Percentiles rank a stretch among this genome's conserved stretches.
Evolutionary conservation across 2,329 filamentous ascomycete species (phyloP).

Genomic region (Stenocarpella maydis): DNA sequence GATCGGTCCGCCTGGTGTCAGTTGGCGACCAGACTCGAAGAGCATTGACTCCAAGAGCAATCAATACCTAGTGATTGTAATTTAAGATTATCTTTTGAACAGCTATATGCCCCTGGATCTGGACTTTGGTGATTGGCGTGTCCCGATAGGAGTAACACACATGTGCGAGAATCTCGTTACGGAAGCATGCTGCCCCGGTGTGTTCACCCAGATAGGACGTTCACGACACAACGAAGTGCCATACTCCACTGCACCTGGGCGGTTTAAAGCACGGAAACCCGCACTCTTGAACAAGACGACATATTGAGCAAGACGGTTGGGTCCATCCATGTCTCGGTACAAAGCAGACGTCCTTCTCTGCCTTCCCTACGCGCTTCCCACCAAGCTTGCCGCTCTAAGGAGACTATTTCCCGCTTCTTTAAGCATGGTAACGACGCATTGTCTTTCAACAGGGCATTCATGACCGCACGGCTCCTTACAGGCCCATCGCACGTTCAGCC

Average conservation of each 20-base stretch:
- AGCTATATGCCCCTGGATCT: background rate
- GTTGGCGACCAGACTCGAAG: slow-evolving; percentile 3
- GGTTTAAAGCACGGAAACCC: background rate
- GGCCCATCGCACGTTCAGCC: background rate
- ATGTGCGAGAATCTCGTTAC: background rate
- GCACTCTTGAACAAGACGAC: background rate
- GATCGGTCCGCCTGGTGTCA: slow-evolving; percentile 12
- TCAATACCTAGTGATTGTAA: slow-evolving; percentile 3
- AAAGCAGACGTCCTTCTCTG: background rate
- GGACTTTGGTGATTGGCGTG: background rate
- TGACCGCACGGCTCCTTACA: background rate
- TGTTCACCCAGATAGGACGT: background rate
- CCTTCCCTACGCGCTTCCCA: background rate
- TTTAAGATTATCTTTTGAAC: slow-evolving; percentile 18
- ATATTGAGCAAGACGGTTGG: background rate
- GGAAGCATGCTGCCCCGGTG: no score
- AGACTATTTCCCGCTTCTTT: background rate
- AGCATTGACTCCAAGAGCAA: no score
- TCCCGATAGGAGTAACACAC: background rate
- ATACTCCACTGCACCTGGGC: background rate
- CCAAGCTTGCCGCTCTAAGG: no score
- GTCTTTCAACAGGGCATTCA: background rate
- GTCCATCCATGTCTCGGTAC: background rate
- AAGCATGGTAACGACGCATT: background rate
- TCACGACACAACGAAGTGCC: background rate